Base-by-base conservation (phyloP, 164 flowering plant genomes). In the Annona squamosa region DNA sequence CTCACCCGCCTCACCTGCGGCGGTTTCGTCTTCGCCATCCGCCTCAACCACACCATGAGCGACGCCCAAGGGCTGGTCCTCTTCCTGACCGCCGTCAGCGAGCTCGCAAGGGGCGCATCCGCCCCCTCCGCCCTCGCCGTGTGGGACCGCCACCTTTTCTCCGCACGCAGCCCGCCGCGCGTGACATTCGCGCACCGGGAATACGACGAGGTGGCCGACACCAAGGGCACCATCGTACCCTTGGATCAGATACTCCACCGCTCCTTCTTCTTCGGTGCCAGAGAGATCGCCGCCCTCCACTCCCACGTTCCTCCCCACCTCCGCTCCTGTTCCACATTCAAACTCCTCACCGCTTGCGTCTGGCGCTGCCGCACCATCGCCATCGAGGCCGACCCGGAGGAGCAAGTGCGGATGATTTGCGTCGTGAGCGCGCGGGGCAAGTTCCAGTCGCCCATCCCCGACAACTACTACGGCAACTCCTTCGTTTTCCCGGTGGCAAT, bases 1-100 rank as follows among this genome's bases (percentile, higher is more conserved):
- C 74, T 74, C 12, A 88, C 90, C 17, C 79, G 86, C 2, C 68
- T 84, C 7, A 65, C 7, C 5, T 84, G 86, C 45, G 87, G 86
- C 83, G 86, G 86, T 3, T 80, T 82, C 75, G 68, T 77, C 10
- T 68, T 80, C 2, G 81, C 79, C 4, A 46, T 78, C 17, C 42
- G 85, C 1, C 63, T 74, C 5, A 84, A 84, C 77, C 86, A 84
- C 73, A 74, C 77, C 10, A 78, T 84, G 76, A 10, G 68, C n/a
- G 86, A 84, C 18, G 85, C 74, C 5, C 2, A 46, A 0, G 84
- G 84, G 0, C 13, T 81, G 4, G 69, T 71, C 70, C 80, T 76
- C 47, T 80, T 84, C 76, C 4, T 81, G 75, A 71, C 1, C 3
- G 80, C 79, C 0, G 71, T 81, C 0, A 75, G 74, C 1, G 86